These are phyloP conservation scores for Primulina huaijiensis DNA, from an alignment of 257 asterid genomes.

Conservation along the genomic window DNA sequence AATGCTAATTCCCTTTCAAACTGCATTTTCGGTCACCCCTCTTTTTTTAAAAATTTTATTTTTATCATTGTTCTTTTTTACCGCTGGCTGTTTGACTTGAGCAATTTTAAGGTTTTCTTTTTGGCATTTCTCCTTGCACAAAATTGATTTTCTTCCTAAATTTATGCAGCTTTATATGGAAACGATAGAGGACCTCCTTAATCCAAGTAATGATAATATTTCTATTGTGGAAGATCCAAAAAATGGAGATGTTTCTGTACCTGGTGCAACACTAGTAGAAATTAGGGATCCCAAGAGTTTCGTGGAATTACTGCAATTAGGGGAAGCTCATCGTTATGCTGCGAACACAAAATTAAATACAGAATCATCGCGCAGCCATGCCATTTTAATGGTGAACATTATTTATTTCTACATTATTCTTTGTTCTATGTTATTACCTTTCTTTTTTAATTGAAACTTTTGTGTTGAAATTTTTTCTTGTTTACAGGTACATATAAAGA, in stretches of 20 bases:
- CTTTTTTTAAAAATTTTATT: not conserved
- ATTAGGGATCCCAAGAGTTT: slow-evolving; percentile 70
- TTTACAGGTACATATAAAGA: slow-evolving; percentile 61
- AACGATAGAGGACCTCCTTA: slow-evolving; percentile 77
- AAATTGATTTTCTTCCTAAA: slow-evolving; percentile 15
- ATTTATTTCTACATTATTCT: slow-evolving; percentile 12
- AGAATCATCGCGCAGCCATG: slow-evolving; percentile 94
- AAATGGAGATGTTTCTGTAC: slow-evolving; percentile 83
- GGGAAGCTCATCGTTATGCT: slow-evolving; percentile 85
- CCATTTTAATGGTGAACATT: slow-evolving; percentile 68
- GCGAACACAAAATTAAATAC: slow-evolving; percentile 84
- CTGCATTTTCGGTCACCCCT: slow-evolving; percentile 6
- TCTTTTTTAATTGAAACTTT: slow-evolving; percentile 12
- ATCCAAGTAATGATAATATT: slow-evolving; percentile 70
- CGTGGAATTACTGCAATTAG: slow-evolving; percentile 60
- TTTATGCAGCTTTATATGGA: slow-evolving; percentile 83
- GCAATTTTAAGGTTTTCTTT: slow-evolving; percentile 15
- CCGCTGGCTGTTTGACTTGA: slow-evolving; percentile 4
- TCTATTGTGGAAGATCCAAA: slow-evolving; percentile 73
- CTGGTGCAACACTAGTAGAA: slow-evolving; percentile 69
- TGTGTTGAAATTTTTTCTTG: slow-evolving; percentile 14
- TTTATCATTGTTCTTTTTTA: not conserved
- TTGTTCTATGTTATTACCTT: slow-evolving; percentile 6
- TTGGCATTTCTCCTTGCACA: not conserved
- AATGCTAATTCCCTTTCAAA: not conserved